Conservation (phyloP, 305 asterid species). For the Solanum hybrid region DNA sequence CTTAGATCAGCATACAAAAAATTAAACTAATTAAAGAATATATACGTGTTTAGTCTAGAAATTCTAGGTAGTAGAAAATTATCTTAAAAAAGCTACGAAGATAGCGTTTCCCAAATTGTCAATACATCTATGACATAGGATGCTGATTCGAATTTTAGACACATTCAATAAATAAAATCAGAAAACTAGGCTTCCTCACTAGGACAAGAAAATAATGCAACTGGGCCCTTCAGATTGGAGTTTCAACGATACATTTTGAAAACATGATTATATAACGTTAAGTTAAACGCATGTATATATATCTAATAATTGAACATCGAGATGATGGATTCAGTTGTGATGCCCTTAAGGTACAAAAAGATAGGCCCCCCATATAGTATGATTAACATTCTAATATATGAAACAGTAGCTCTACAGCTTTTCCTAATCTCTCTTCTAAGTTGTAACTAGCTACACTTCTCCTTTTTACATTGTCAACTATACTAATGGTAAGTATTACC, state of each 20-base stretch:
- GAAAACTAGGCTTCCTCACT: background rate
- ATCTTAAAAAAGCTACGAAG: background rate
- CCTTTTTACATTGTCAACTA: conserved; percentile 23
- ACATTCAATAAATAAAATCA: background rate
- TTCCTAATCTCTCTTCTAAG: background rate
- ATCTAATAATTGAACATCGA: background rate
- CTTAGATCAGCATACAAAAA: background rate
- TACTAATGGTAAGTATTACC: conserved; percentile 15
- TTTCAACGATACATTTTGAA: background rate
- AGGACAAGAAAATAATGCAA: background rate
- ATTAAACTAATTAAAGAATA: background rate
- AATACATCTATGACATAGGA: background rate
- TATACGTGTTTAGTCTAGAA: background rate
- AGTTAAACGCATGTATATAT: background rate
- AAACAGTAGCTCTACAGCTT: background rate
- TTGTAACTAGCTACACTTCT: conserved; percentile 13
- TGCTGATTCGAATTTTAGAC: background rate
- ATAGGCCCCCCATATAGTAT: background rate
- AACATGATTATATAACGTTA: background rate
- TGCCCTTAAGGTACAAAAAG: background rate
- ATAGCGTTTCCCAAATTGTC: background rate
- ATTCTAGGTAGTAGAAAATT: background rate
- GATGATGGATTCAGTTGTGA: background rate
- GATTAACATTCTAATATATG: background rate
- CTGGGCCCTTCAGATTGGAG: background rate